These are phyloP conservation scores for Chaetomium cochliodes DNA, from an alignment of 495 filamentous ascomycete genomes.

Conservation along the genomic window DNA sequence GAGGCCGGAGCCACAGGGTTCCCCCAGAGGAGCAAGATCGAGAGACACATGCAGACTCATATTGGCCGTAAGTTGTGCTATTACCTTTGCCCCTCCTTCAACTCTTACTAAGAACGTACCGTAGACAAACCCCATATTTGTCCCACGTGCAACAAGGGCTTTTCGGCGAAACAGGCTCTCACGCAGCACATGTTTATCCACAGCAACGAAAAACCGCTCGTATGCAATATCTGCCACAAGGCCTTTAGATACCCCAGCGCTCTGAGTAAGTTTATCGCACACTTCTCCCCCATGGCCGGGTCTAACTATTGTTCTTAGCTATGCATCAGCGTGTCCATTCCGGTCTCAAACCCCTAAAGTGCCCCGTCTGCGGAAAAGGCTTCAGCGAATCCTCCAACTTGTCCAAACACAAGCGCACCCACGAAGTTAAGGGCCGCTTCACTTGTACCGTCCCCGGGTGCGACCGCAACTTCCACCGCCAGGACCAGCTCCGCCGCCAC, in stretches of 20 bases:
- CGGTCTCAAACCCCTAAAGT: conserved; percentile 49
- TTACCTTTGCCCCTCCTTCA: not conserved
- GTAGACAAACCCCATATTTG: conserved; percentile 60
- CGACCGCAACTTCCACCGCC: conserved; percentile 53
- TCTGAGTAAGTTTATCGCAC: conserved; percentile 45
- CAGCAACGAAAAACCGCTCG: conserved; percentile 59
- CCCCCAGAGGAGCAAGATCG: conserved; percentile 58
- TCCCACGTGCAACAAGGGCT: conserved; percentile 51
- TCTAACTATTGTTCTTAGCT: conserved; percentile 34
- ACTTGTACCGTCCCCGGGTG: conserved; percentile 49
- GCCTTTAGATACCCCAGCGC: conserved; percentile 57
- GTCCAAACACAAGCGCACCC: conserved; percentile 53
- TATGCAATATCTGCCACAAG: conserved; percentile 55
- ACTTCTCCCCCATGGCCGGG: too few species aligned
- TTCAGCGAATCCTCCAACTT: conserved; percentile 59
- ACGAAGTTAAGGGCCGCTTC: conserved; percentile 52
- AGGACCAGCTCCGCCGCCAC: conserved; percentile 55
- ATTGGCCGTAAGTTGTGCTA: conserved; percentile 54
- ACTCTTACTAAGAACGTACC: not conserved
- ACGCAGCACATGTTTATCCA: conserved; percentile 61
- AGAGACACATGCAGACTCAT: conserved; percentile 62
- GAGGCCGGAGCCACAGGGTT: conserved; percentile 45
- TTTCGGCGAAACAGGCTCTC: conserved; percentile 60
- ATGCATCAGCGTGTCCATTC: conserved; percentile 59
- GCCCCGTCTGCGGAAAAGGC: conserved; percentile 48